These are phyloP conservation scores for Corynascus novoguineensis DNA, from an alignment of 495 filamentous ascomycete species.

Conservation along the genomic window DNA sequence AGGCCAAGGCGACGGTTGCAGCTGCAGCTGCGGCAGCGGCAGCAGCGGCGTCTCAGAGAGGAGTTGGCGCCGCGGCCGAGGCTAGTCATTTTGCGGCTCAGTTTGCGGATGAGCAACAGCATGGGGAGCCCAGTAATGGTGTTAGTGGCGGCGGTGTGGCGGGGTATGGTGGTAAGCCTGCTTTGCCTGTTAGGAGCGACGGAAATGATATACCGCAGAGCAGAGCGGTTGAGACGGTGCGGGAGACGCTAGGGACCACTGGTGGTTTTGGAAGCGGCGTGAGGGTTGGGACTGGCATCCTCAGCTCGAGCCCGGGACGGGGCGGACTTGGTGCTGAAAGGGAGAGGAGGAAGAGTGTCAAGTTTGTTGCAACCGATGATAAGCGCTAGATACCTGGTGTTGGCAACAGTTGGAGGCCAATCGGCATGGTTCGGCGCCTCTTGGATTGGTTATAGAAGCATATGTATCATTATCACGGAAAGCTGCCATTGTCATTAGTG, in stretches of 20 bases:
- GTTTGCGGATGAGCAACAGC: conserved; percentile 2
- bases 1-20: conserved; percentile 5
- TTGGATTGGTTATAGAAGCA: background rate
- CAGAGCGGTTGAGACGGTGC: conserved; percentile 48
- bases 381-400: conserved; percentile 10
- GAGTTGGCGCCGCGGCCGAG: background rate
- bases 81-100: background rate
- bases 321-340: conserved; percentile 25
- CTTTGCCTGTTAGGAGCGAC: conserved; percentile 24
- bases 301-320: conserved; percentile 43
- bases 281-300: conserved; percentile 25
- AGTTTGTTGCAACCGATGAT: conserved; percentile 39
- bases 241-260: conserved; percentile 35
- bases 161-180: conserved; percentile 14
- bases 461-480: no score
- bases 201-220: conserved; percentile 45
- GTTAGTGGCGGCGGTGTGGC: background rate
- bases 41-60: background rate
- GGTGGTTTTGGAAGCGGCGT: background rate
- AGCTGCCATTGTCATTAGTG: no score
- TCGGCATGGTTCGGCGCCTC: background rate
- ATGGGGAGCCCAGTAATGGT: conserved; percentile 22
- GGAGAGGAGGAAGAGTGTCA: conserved; percentile 53
- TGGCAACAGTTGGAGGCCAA: no score
- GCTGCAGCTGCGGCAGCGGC: conserved; percentile 7